phyloP scores from a whole-genome alignment of 371 early-diverging fungal genomes.

The Blakeslea trispora region DNA sequence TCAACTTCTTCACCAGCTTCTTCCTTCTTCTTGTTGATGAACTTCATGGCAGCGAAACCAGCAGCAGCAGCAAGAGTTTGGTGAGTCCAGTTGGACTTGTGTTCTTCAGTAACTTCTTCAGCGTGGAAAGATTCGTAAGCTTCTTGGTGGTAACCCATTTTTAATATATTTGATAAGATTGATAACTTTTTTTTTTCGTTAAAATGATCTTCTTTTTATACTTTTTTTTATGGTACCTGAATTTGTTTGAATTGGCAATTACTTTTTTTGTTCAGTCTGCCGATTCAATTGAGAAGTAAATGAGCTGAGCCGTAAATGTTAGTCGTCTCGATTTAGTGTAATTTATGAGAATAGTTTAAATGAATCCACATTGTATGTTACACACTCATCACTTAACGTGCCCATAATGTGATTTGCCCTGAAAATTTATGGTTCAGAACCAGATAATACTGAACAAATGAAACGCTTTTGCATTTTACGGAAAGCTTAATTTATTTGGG shows the following conservation, averaged over 20 bases:
- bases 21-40: constrained; percentile 32
- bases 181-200: no score
- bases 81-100: constrained; percentile 42
- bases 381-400: not conserved
- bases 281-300: not conserved
- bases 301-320: not conserved
- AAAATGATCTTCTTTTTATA: not conserved
- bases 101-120: constrained; percentile 18
- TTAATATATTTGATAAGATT: constrained; percentile 6
- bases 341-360: not conserved
- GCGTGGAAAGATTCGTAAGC: constrained; percentile 28
- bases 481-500: no score
- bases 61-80: constrained; percentile 50
- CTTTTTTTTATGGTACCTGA: not conserved
- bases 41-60: constrained; percentile 49
- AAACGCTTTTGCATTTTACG: no score
- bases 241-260: not conserved
- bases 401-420: not conserved
- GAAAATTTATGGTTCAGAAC: not conserved
- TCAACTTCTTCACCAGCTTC: constrained; percentile 19
- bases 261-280: not conserved
- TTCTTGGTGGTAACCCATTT: constrained; percentile 43
- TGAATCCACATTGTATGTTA: not conserved
- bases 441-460: not conserved
- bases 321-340: not conserved